Evolutionary conservation across 2,329 filamentous ascomycete species (phyloP).

Genomic region (Phialocephala sp.): DNA sequence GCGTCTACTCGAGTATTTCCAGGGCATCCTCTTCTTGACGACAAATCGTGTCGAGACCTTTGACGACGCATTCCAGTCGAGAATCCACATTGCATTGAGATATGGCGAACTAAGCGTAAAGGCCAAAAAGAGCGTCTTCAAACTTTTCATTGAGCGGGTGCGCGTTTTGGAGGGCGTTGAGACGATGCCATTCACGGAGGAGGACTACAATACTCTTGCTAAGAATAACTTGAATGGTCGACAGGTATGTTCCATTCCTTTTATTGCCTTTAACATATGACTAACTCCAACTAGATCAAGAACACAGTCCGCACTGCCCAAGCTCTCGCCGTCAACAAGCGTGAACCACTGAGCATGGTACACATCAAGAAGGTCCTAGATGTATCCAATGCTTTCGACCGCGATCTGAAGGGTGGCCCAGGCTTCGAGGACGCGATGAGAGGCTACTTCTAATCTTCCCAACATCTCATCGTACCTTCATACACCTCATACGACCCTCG

Average conservation of each 20-base stretch:
- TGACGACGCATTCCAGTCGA: slow-evolving; percentile 87
- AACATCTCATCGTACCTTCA: neutral
- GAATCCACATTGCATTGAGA: slow-evolving; percentile 83
- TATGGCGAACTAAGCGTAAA: slow-evolving; percentile 77
- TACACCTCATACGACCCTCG: neutral
- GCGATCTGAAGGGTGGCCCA: slow-evolving; percentile 79
- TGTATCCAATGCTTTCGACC: slow-evolving; percentile 81
- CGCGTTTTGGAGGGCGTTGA: slow-evolving; percentile 66
- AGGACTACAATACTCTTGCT: slow-evolving; percentile 70
- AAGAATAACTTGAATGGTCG: slow-evolving; percentile 72
- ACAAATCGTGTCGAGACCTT: slow-evolving; percentile 89
- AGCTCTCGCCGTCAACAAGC: slow-evolving; percentile 78
- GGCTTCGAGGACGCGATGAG: slow-evolving; percentile 86
- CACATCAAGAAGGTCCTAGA: slow-evolving; percentile 86
- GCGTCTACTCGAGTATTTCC: slow-evolving; percentile 86
- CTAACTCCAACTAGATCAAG: slow-evolving; percentile 69
- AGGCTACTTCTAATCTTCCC: slow-evolving; percentile 63
- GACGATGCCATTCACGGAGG: slow-evolving; percentile 65
- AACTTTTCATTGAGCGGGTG: slow-evolving; percentile 80
- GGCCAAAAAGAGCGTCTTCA: slow-evolving; percentile 81
- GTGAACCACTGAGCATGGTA: slow-evolving; percentile 72
- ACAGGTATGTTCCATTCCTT: slow-evolving; percentile 53
- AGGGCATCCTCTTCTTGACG: slow-evolving; percentile 87
- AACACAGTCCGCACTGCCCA: slow-evolving; percentile 85
- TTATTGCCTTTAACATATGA: neutral